Evolutionary conservation across 2,329 filamentous ascomycete genomes (phyloP).

Genomic region (Hirsutella rhossiliensis): DNA sequence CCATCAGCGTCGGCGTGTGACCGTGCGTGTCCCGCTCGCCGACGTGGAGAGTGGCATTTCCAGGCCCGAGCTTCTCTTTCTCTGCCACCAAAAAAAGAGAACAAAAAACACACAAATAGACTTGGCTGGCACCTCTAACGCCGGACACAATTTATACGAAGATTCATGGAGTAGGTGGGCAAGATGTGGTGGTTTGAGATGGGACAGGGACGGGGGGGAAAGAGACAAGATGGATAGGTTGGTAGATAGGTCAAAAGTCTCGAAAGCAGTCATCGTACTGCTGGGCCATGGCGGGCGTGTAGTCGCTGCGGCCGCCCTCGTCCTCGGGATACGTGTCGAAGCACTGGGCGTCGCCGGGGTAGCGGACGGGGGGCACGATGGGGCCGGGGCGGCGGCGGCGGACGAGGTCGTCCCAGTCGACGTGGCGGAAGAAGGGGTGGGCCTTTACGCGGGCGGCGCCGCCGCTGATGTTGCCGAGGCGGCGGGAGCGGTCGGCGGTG

Average conservation of each 20-base stretch:
- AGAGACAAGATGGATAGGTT: background rate
- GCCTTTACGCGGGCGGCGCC: slow-evolving; percentile 60
- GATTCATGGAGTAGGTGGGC: too few species aligned
- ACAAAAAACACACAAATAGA: too few species aligned
- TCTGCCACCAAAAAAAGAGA: too few species aligned
- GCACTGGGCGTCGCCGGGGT: slow-evolving; percentile 64
- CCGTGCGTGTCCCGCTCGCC: too few species aligned
- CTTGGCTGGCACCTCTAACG: too few species aligned
- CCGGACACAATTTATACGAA: too few species aligned
- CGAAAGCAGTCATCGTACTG: slow-evolving; percentile 62
- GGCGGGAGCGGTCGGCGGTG: slow-evolving; percentile 65
- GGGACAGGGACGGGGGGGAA: too few species aligned
- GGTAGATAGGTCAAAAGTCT: slow-evolving; percentile 43
- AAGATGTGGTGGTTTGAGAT: too few species aligned
- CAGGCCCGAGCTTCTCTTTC: too few species aligned
- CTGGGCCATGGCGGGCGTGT: slow-evolving; percentile 54
- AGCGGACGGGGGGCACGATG: slow-evolving; percentile 63
- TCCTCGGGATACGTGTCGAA: slow-evolving; percentile 79
- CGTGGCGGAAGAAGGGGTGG: slow-evolving; percentile 62
- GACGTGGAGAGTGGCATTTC: too few species aligned
- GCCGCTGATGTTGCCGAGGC: slow-evolving; percentile 67
- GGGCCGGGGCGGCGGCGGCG: slow-evolving; percentile 53
- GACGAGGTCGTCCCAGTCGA: slow-evolving; percentile 65
- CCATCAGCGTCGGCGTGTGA: too few species aligned
- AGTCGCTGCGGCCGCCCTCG: slow-evolving; percentile 49